A percentile compares a stretch with the other conserved stretches of the same genome.
Evolutionary conservation across 352 stramenopile genomes (phyloP).

Genomic region (Phytopythium kandeliae): DNA sequence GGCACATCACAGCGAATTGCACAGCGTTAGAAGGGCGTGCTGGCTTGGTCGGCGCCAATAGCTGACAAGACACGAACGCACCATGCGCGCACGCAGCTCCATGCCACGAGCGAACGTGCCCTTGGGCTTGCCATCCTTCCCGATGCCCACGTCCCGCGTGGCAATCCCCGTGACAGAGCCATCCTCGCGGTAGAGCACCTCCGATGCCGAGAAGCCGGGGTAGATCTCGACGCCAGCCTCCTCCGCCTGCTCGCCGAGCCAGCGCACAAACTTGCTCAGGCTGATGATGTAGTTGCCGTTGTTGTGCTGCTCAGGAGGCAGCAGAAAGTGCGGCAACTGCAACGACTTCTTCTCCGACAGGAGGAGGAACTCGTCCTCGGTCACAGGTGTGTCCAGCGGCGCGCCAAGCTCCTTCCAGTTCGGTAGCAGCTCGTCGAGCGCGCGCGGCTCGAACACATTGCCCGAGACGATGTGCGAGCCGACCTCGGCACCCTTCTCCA

Average conservation of each 20-base stretch:
- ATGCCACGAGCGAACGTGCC: slow-evolving; percentile 97
- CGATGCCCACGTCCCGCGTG: slow-evolving; percentile 98
- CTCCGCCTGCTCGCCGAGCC: slow-evolving; percentile 95
- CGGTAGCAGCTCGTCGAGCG: slow-evolving; percentile 95
- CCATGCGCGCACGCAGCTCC: slow-evolving; percentile 91
- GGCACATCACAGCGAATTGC: slow-evolving; percentile 14
- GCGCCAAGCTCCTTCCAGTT: slow-evolving; percentile 91
- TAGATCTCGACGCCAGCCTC: slow-evolving; percentile 99
- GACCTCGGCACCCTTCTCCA: slow-evolving; percentile 96
- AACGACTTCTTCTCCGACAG: slow-evolving; percentile 86
- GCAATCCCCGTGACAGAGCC: slow-evolving; percentile 91
- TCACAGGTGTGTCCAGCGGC: slow-evolving; percentile 91
- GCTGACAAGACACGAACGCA: slow-evolving; percentile 12
- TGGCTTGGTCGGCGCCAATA: not conserved
- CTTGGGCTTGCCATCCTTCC: slow-evolving; percentile 95
- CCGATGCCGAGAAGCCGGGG: slow-evolving; percentile 95
- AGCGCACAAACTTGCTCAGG: slow-evolving; percentile 95
- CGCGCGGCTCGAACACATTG: slow-evolving; percentile 98
- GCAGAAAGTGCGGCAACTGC: slow-evolving; percentile 88
- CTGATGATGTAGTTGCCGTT: slow-evolving; percentile 98
- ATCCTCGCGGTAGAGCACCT: slow-evolving; percentile 86
- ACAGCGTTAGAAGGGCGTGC: not conserved
- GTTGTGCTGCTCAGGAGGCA: slow-evolving; percentile 96
- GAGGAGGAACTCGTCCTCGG: slow-evolving; percentile 93
- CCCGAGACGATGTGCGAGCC: slow-evolving; percentile 98